Base-by-base conservation (phyloP, 805 yeast genomes). In the Cyberlindnera xishuangbannaensis region DNA sequence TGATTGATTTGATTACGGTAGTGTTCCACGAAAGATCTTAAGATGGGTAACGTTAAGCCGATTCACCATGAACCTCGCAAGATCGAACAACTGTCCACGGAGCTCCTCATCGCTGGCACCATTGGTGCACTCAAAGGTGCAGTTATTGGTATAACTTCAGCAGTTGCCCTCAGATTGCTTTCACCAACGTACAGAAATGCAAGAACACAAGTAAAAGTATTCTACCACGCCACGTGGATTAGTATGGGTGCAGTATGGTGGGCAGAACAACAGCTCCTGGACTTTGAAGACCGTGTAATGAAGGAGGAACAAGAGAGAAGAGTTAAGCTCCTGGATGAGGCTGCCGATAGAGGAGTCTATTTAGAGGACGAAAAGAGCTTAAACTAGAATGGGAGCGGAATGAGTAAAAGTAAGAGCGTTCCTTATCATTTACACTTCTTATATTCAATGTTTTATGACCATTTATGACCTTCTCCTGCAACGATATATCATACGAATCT, bases 111-210 rank as follows among this genome's bases (percentile, higher is more conserved):
- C 11, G 65, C 71, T 2, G 58, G 64, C 5, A 51, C 54, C 7
- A 47, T 64, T 14, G 73, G 72, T 22, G 70, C 67, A 1, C 43
- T 56, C 1, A 65, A 64, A 39, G 73, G 72, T 17, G 62, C 61
- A 0, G 34, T 60, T 9, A 46, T 65, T 22, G 63, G 71, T 28
- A 21, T 60, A 7, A 43, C 62, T 0, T 42, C 62, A 2, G 65
- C 54, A 1, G 34, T 62, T 5, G 28, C 62, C 15, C 36, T 66
- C 6, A 47, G 60, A 24, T 40, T 62, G 25, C 52, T 58, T 14
- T 59, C 62, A 3, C 58, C 62, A 8, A 48, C 58, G 1, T 64
- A 58, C 37, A 51, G 62, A 32, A 51, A 45, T n/a, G 60, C 64
- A 6, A 56, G 71, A 42, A 49, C 49, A 4, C 71, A 59, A 18